A percentile compares a stretch with the other conserved stretches of the same genome.
These are phyloP conservation scores for Wickerhamomyces hampshirensis DNA, from an alignment of 805 yeast species.

Conservation along the genomic window DNA sequence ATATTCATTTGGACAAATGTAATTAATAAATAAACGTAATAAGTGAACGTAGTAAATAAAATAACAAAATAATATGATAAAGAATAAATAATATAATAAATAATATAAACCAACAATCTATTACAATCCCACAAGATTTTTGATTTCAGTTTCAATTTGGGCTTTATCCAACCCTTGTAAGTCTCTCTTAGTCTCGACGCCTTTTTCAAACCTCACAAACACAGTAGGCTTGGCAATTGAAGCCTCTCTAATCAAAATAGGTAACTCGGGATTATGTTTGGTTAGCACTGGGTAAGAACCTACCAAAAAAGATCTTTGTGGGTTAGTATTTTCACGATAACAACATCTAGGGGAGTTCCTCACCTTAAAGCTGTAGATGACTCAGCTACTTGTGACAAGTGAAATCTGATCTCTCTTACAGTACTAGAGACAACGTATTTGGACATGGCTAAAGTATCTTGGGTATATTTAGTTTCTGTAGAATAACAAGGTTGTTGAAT, in stretches of 20 bases:
- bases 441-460: too few species aligned
- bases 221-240: slow-evolving; percentile 58
- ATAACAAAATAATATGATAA: slow-evolving; percentile 3
- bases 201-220: slow-evolving; percentile 61
- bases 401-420: slow-evolving; percentile 76
- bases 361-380: slow-evolving; percentile 59
- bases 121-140: slow-evolving; percentile 13
- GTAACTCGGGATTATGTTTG: slow-evolving; percentile 59
- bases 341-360: too few species aligned
- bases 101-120: background rate
- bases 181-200: slow-evolving; percentile 29
- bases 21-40: slow-evolving; percentile 1
- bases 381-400: slow-evolving; percentile 74
- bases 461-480: background rate
- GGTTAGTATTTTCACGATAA: too few species aligned
- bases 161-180: slow-evolving; percentile 30
- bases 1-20: background rate
- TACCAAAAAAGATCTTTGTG: slow-evolving; percentile 51
- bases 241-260: slow-evolving; percentile 76
- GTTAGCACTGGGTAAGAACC: slow-evolving; percentile 62
- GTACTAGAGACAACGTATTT: slow-evolving; percentile 39
- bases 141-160: slow-evolving; percentile 22
- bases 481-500: background rate
- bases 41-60: background rate
- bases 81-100: slow-evolving; percentile 4